Evolutionary conservation across 192 early-diverging fungal genomes (phyloP), one percentile per base, ranked within the genome.

Genomic region (Spizellomyces sp.): DNA sequence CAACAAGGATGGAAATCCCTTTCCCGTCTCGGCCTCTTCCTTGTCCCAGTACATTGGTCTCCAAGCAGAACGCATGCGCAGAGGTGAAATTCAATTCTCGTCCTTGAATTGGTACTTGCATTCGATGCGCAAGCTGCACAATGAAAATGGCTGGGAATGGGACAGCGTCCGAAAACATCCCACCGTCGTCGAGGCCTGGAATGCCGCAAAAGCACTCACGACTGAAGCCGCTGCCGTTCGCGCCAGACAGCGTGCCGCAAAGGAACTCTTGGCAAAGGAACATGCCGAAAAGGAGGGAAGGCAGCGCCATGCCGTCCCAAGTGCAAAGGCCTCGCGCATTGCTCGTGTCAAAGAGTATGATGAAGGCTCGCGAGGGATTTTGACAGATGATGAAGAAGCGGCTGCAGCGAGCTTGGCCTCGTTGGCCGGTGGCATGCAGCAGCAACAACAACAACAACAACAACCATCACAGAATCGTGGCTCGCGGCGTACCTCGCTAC

Each of bases 41-140:
- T 64, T 74, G 6, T 55, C 63, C 19, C 14, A 58, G 43, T 74
- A 74, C 58, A 74, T 74, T 19, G 58, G 58, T 6, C 19, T 74
- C 6, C 71, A 67, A 46, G 19, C 64, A 9, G 71, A 66, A 22
- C 63, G 71, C 12, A 74, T 74, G 71, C 56, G 64, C 15, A 14
- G 65, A 6, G 71, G 71, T 22, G 65, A 66, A 63, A 74, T 74
- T 17, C 64, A 67, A 58, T 67, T 74, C 47, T 74, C 71, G 12
- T 66, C 64, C n/a, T 54, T 74, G 8, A 74, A 74, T 36, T 74
- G 71, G 71, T 74, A 74, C 44, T 27, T 74, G 27, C 71, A 74
- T 22, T 74, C 71, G n/a, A 66, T 74, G 65, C 63, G 71, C 6
- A 66, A 67, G 47, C 52, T 74, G 48, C 71, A 74, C 46, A 42